phyloP scores from a whole-genome alignment of 1,139 yeast species.

The Geotrichum citri-aurantii region DNA sequence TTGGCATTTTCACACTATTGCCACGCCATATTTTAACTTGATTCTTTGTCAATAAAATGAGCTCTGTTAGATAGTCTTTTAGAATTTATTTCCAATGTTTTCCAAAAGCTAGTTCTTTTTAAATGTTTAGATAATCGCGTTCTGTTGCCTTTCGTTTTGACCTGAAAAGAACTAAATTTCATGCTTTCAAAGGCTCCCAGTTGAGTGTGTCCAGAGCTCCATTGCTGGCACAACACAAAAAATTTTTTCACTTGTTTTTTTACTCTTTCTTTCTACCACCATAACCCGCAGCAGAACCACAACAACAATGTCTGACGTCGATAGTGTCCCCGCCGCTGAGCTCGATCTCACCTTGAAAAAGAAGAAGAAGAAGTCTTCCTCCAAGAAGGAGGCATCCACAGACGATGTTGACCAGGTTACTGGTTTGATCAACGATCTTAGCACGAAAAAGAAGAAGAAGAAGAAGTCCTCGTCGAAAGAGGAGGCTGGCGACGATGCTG shows the following conservation, averaged over 20 bases:
- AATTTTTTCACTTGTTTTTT: background rate
- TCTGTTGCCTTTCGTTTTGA: background rate
- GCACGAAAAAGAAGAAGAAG: slow-evolving; percentile 49
- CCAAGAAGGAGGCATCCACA: slow-evolving; percentile 37
- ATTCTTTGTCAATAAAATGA: no score
- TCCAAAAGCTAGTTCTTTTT: background rate
- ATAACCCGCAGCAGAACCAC: background rate
- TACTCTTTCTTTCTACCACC: background rate
- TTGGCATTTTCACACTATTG: no score
- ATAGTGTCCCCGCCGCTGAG: slow-evolving; percentile 11
- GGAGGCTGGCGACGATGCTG: slow-evolving; percentile 44
- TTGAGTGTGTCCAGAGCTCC: background rate
- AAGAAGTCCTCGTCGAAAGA: slow-evolving; percentile 25
- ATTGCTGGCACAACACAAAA: background rate
- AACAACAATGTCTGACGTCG: slow-evolving; percentile 17
- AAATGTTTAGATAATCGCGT: background rate
- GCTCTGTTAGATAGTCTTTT: no score
- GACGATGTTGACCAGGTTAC: slow-evolving; percentile 37
- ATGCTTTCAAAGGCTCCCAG: background rate
- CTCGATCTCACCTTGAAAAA: slow-evolving; percentile 41
- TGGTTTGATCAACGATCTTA: slow-evolving; percentile 44
- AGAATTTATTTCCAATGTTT: no score
- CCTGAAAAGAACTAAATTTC: background rate
- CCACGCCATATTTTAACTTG: no score
- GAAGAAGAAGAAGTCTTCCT: slow-evolving; percentile 75